phyloP scores from a whole-genome alignment of 2,329 filamentous ascomycete genomes.

The Penicillium frequentans region DNA sequence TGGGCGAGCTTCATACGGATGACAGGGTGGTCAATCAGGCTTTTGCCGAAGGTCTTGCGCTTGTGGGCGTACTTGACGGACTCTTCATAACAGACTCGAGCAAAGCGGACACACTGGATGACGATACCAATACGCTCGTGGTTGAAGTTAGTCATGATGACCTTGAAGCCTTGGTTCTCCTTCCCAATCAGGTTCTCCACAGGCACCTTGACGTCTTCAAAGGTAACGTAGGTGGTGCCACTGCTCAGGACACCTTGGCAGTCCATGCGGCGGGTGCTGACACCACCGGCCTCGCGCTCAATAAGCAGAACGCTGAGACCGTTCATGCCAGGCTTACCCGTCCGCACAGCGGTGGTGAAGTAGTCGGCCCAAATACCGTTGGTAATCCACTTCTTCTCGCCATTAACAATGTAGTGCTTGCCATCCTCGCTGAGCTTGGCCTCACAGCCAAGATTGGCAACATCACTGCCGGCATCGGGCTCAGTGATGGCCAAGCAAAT shows the following conservation, averaged over 20 bases:
- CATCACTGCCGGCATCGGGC: slow-evolving; percentile 90
- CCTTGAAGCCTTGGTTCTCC: slow-evolving; percentile 96
- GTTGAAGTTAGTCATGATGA: slow-evolving; percentile 99
- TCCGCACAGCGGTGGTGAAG: slow-evolving; percentile 95
- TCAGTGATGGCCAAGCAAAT: slow-evolving; percentile 98
- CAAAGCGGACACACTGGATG: slow-evolving; percentile 94
- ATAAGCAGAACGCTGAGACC: slow-evolving; percentile 89
- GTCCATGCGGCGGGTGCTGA: slow-evolving; percentile 93
- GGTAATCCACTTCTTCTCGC: slow-evolving; percentile 99
- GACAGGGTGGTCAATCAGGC: slow-evolving; percentile 92
- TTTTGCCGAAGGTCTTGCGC: slow-evolving; percentile 93
- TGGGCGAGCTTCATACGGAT: slow-evolving; percentile 97
- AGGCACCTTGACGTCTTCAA: slow-evolving; percentile 98
- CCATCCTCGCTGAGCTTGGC: slow-evolving; percentile 92
- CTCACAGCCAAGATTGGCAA: slow-evolving; percentile 93
- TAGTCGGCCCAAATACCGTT: slow-evolving; percentile 97
- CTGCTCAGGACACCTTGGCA: slow-evolving; percentile 96
- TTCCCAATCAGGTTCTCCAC: slow-evolving; percentile 99
- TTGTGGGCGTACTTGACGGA: slow-evolving; percentile 96
- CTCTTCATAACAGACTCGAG: slow-evolving; percentile 95
- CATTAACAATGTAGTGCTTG: slow-evolving; percentile 99
- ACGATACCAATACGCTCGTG: slow-evolving; percentile 98
- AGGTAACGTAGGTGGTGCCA: slow-evolving; percentile 95
- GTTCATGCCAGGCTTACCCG: slow-evolving; percentile 85
- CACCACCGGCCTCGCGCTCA: slow-evolving; percentile 78